A percentile compares a stretch with the other conserved stretches of the same genome.
Conservation (phyloP, 2,329 filamentous ascomycete species). For the Thelonectria blattea region DNA sequence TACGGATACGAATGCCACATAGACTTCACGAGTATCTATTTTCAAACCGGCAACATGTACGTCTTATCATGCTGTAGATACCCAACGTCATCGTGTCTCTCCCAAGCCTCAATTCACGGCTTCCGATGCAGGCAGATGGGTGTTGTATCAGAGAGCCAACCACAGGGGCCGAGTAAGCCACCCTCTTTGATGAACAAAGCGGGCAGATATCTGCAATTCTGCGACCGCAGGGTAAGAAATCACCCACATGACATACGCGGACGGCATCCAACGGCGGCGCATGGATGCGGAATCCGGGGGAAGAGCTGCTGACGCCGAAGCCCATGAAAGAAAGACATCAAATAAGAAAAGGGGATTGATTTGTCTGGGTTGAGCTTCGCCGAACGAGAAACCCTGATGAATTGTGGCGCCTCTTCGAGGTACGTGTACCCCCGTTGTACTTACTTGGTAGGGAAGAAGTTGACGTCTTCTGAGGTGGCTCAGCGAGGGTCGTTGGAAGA, state of each 20-base stretch:
- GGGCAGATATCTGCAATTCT: neutral
- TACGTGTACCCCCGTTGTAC: neutral
- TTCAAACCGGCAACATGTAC: no score
- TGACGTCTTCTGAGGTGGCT: constrained; percentile 35
- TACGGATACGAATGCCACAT: no score
- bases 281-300: constrained; percentile 5
- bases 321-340: neutral
- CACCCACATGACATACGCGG: neutral
- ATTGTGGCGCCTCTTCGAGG: constrained; percentile 13
- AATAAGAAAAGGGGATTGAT: neutral
- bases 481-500: constrained; percentile 16
- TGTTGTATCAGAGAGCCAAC: neutral
- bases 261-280: neutral
- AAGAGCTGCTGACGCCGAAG: constrained; percentile 5
- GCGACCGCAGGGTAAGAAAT: neutral
- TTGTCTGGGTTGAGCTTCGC: constrained; percentile 1
- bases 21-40: no score
- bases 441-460: neutral
- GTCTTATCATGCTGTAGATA: no score
- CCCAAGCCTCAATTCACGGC: neutral
- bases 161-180: neutral
- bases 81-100: neutral
- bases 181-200: neutral
- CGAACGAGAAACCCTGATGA: neutral
- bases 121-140: neutral